Evolutionary conservation across 2,329 filamentous ascomycete genomes (phyloP), one percentile per base, ranked within the genome.

Genomic region (Cladosporium sp.): DNA sequence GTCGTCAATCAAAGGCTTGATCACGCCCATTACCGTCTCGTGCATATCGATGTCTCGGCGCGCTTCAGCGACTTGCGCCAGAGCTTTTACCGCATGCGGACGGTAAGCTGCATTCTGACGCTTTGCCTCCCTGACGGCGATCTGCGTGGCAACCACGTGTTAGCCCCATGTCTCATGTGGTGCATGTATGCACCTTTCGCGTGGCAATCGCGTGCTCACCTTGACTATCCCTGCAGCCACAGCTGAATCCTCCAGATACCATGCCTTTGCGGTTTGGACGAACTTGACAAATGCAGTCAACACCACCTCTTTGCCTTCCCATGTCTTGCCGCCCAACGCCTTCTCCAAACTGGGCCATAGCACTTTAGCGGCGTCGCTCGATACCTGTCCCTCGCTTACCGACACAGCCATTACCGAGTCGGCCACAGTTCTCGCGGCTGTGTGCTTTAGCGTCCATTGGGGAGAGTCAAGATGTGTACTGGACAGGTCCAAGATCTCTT

Each of bases 371-470:
- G 69, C 70, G 56, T 69, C 67, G 21, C 63, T 29, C 67, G 85
- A 86, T 62, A 92, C 86, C 52, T 86, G 83, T 0, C 85, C 86
- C 5, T 83, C 78, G 62, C 75, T 75, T 69, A 69, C 69, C 28
- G 75, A 73, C 29, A 93, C 85, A 1, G 90, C 88, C 23, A 83
- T 83, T 14, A 92, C 85, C 64, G 90, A 87, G 55, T 91, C 90
- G 0, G 92, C 92, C 11, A 94, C 86, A 0, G 93, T 87, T 66
- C 95, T 87, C 8, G 93, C 92, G 10, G 91, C 91, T 0, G 92
- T 91, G 72, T 98, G 94, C 77, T 96, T 95, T 65, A 98, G 86
- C 2, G 89, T 88, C 95, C 95, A 99, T 72, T 92, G 91, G 1
- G 91, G 86, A 1, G 91, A 93, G 37, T 91, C 89, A 8, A 98